phyloP scores from a whole-genome alignment of 179 eudicot genomes.

The Beta corolliflora region DNA sequence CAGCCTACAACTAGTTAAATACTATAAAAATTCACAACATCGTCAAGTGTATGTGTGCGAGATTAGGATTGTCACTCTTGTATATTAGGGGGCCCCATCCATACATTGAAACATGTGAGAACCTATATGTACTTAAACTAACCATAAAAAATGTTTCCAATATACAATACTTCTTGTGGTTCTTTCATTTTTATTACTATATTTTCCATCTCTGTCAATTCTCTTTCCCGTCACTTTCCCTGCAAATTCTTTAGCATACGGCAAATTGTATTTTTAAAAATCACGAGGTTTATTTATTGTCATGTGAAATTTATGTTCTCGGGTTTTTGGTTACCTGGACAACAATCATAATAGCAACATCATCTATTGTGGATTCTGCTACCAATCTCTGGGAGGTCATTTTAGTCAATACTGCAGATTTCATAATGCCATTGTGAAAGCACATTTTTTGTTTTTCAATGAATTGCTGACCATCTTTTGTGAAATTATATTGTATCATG shows the following conservation, averaged over 20 bases:
- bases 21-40: no score
- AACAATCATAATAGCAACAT: not conserved
- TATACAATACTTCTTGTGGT: not conserved
- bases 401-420: no score
- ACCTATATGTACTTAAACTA: not conserved
- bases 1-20: no score
- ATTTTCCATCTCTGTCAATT: no score
- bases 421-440: no score
- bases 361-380: not conserved
- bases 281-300: not conserved
- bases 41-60: no score
- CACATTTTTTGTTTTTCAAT: no score
- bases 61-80: not conserved
- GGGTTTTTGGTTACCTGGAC: no score
- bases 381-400: not conserved
- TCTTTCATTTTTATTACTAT: not conserved
- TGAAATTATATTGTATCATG: not conserved
- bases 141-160: not conserved
- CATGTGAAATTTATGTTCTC: no score
- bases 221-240: not conserved
- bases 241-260: not conserved
- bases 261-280: no score
- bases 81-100: not conserved
- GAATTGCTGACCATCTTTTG: not conserved
- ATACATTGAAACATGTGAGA: not conserved